A percentile compares a stretch with the other conserved stretches of the same genome.
Conservation (phyloP, 176 grass and related monocot species). For the Avena eriantha region DNA sequence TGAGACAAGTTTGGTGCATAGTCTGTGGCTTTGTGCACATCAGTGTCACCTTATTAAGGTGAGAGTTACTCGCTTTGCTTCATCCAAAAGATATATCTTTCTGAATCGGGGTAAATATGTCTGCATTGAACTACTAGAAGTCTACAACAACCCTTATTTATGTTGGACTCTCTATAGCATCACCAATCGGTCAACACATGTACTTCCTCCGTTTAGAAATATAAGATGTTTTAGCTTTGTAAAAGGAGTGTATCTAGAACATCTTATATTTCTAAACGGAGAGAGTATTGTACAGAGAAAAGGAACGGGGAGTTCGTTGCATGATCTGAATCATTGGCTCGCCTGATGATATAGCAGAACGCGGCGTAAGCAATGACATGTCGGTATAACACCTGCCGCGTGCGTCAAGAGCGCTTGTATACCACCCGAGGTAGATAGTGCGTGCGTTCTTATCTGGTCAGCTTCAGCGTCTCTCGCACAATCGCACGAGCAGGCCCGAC, state of each 20-base stretch:
- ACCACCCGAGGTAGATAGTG: background rate
- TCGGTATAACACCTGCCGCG: background rate
- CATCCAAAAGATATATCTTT: background rate
- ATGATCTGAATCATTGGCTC: background rate
- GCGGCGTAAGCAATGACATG: slow-evolving; percentile 6
- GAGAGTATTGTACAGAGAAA: background rate
- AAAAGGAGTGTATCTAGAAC: too few species aligned
- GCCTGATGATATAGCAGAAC: background rate
- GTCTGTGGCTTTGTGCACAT: background rate
- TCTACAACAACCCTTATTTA: background rate
- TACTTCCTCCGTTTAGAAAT: too few species aligned
- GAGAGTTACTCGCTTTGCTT: background rate
- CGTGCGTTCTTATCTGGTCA: background rate
- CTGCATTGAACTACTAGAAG: background rate
- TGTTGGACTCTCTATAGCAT: background rate
- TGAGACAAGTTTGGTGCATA: background rate
- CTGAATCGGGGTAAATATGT: background rate
- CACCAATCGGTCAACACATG: background rate
- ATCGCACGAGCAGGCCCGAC: background rate
- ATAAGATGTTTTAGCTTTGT: too few species aligned
- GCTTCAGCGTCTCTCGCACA: background rate
- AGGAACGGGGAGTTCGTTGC: background rate
- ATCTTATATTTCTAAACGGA: too few species aligned
- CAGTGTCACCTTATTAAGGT: background rate
- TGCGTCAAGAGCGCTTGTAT: background rate